Percentiles rank a stretch among this genome's conserved stretches.
Evolutionary conservation across 208 protist species (phyloP).

Genomic region (Crithidia fasciculata): DNA sequence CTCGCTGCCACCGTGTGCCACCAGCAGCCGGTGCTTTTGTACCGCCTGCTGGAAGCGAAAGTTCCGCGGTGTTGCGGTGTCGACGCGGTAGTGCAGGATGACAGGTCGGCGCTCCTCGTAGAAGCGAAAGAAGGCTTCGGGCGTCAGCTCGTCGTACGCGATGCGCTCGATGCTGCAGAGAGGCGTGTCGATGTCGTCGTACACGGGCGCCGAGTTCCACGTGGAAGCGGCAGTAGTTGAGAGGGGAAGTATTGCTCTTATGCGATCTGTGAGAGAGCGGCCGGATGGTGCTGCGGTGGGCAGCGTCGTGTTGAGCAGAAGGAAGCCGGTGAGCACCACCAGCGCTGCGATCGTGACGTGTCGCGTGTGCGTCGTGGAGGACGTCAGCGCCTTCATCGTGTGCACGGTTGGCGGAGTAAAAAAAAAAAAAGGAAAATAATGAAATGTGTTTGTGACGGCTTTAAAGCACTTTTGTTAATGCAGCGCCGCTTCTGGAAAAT

Average conservation of each 20-base stretch:
- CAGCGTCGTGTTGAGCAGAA: background rate
- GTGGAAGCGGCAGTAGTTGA: background rate
- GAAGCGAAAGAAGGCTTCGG: conserved; percentile 21
- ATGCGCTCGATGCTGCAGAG: conserved; percentile 42
- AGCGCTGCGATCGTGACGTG: background rate
- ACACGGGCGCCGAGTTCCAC: conserved; percentile 14
- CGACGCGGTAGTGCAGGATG: conserved; percentile 16
- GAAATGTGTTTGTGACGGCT: too few relatives aligned
- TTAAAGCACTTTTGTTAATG: too few relatives aligned
- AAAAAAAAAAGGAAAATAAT: background rate
- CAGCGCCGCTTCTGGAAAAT: too few relatives aligned
- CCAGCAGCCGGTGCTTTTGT: conserved; percentile 28
- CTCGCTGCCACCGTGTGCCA: conserved; percentile 30
- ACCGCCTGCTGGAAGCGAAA: conserved; percentile 4
- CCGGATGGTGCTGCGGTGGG: too few relatives aligned
- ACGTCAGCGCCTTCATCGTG: background rate
- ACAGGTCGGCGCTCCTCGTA: conserved; percentile 37
- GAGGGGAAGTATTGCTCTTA: too few relatives aligned
- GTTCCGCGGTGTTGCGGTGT: background rate
- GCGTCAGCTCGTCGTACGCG: conserved; percentile 13
- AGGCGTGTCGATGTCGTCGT: conserved; percentile 23
- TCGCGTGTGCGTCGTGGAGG: background rate
- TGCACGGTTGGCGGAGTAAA: background rate
- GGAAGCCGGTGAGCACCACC: background rate
- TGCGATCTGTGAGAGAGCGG: too few relatives aligned